Percentiles rank a stretch among this genome's conserved stretches.
Conservation (phyloP, 2,329 filamentous ascomycete genomes). For the Colletotrichum sp. region DNA sequence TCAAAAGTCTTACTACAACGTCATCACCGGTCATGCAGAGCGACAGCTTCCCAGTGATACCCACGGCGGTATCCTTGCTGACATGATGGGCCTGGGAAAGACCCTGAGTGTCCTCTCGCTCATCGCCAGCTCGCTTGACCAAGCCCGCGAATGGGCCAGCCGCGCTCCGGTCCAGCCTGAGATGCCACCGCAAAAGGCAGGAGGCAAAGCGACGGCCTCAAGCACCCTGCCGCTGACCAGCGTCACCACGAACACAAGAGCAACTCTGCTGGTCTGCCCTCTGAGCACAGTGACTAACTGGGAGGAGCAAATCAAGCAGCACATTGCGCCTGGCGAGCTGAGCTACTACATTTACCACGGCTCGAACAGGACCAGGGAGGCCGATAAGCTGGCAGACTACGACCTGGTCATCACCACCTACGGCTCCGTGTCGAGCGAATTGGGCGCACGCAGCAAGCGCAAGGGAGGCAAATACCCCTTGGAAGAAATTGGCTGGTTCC, state of each 20-base stretch:
- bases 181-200: constrained; percentile 38
- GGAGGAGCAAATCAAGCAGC: constrained; percentile 88
- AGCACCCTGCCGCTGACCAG: constrained; percentile 54
- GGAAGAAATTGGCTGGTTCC: constrained; percentile 86
- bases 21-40: constrained; percentile 78
- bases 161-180: constrained; percentile 56
- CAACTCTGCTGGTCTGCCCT: constrained; percentile 87
- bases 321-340: constrained; percentile 70
- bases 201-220: constrained; percentile 39
- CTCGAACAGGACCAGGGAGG: constrained; percentile 72
- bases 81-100: constrained; percentile 91
- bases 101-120: constrained; percentile 86
- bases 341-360: constrained; percentile 89
- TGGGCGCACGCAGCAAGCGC: constrained; percentile 65
- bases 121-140: constrained; percentile 67
- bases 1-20: constrained; percentile 73
- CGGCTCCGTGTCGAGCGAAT: constrained; percentile 83
- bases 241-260: constrained; percentile 72
- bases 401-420: constrained; percentile 95
- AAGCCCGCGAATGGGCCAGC: constrained; percentile 67
- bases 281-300: constrained; percentile 93
- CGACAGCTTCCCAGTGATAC: constrained; percentile 67
- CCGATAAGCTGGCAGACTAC: constrained; percentile 70
- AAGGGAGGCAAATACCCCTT: constrained; percentile 70
- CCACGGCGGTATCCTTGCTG: constrained; percentile 76